Conservation (phyloP, 1,284 basidiomycete genomes). For the Baeospora myosura region DNA sequence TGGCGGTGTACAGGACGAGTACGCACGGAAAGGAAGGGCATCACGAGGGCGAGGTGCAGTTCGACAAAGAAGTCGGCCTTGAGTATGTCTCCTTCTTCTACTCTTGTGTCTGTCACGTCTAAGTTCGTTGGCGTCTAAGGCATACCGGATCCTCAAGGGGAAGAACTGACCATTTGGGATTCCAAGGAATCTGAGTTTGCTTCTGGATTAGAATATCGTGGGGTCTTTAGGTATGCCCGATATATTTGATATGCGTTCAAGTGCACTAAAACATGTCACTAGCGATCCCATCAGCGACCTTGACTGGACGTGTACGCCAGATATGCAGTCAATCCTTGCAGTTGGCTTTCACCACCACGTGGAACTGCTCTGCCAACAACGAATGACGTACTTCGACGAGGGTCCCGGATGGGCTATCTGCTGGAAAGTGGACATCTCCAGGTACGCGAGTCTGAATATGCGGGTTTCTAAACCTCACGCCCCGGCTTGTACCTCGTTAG, state of each 20-base stretch:
- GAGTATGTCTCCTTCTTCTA: constrained; percentile 32
- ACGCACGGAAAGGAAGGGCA: constrained; percentile 56
- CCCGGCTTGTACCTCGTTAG: constrained; percentile 28
- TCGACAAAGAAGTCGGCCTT: constrained; percentile 85
- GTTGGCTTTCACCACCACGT: constrained; percentile 75
- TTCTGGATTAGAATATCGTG: constrained; percentile 74
- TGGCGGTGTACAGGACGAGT: constrained; percentile 74
- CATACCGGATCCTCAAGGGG: constrained; percentile 43
- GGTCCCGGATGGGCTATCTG: constrained; percentile 76
- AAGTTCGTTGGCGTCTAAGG: constrained; percentile 31
- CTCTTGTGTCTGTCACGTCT: constrained; percentile 8
- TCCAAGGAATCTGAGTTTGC: constrained; percentile 91
- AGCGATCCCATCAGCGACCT: constrained; percentile 71
- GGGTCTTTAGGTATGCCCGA: constrained; percentile 48
- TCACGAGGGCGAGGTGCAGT: constrained; percentile 73
- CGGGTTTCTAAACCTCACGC: constrained; percentile 1
- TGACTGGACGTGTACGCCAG: constrained; percentile 88
- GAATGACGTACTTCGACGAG: constrained; percentile 83
- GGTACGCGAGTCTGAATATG: constrained; percentile 33
- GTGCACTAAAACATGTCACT: background rate
- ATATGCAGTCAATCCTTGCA: constrained; percentile 82
- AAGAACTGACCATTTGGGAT: constrained; percentile 91
- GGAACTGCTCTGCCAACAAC: constrained; percentile 80
- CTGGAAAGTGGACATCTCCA: constrained; percentile 61
- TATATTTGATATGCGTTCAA: background rate